Percentiles rank a stretch among this genome's conserved stretches.
phyloP scores from a whole-genome alignment of 2,329 filamentous ascomycete species.

The Colletotrichum sp. region DNA sequence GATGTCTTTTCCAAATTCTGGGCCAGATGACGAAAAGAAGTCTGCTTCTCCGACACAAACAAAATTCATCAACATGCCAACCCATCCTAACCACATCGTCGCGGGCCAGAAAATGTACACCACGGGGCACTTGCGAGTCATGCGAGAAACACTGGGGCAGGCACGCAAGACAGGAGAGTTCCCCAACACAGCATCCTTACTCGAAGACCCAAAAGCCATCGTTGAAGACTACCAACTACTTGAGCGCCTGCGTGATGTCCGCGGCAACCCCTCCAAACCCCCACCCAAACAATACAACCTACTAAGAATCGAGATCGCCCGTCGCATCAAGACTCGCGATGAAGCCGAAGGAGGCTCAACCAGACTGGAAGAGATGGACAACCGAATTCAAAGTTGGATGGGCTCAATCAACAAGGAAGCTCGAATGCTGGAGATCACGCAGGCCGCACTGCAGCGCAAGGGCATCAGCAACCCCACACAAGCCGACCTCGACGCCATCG shows the following conservation, averaged over 20 bases:
- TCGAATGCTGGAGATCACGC: slow-evolving; percentile 18
- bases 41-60: too few relatives aligned
- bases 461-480: slow-evolving; percentile 18
- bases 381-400: slow-evolving; percentile 16
- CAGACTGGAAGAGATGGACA: neutral
- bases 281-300: slow-evolving; percentile 24
- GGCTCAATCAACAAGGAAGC: slow-evolving; percentile 7
- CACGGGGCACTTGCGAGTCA: rapidly evolving
- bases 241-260: rapidly evolving
- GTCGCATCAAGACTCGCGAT: slow-evolving; percentile 41
- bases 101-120: rapidly evolving
- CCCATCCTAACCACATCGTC: neutral
- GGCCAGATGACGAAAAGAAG: rapidly evolving
- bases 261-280: neutral
- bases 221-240: neutral
- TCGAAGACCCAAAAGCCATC: neutral
- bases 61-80: too few relatives aligned
- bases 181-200: rapidly evolving
- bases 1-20: neutral
- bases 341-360: slow-evolving; percentile 23
- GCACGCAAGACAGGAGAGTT: neutral
- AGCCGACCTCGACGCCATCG: slow-evolving; percentile 14
- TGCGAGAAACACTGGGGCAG: rapidly evolving
- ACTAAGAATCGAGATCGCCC: slow-evolving; percentile 35
- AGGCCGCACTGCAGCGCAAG: slow-evolving; percentile 9